Percentiles rank a stretch among this genome's conserved stretches.
These are phyloP conservation scores for Rugonectria rugulosa DNA, from an alignment of 2,329 filamentous ascomycete species.

Conservation along the genomic window DNA sequence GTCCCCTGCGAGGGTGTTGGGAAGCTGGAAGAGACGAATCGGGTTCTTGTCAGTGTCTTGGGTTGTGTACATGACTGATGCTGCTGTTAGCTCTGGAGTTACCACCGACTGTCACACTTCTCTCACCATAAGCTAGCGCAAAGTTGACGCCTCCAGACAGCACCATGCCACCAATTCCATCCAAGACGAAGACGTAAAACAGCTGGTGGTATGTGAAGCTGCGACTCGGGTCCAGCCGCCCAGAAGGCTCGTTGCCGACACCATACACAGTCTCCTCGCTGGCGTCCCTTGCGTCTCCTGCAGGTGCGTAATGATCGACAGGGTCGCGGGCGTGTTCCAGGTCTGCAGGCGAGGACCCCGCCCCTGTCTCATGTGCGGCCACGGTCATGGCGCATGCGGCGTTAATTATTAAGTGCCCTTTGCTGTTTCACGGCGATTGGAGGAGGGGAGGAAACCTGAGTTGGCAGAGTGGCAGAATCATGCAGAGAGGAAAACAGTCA, in stretches of 20 bases:
- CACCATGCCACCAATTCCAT: slow-evolving; percentile 56
- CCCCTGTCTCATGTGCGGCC: slow-evolving; percentile 34
- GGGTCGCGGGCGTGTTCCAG: slow-evolving; percentile 28
- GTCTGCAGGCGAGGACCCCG: slow-evolving; percentile 27
- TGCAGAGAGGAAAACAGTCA: not conserved
- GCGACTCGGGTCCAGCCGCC: slow-evolving; percentile 44
- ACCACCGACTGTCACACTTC: not conserved
- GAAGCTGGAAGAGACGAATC: slow-evolving; percentile 57
- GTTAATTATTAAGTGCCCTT: slow-evolving; percentile 3
- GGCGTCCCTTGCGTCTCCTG: not conserved
- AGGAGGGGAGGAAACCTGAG: not conserved
- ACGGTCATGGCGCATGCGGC: slow-evolving; percentile 14
- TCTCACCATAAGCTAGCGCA: slow-evolving; percentile 58
- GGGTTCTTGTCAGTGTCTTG: slow-evolving; percentile 45
- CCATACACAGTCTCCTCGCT: no score
- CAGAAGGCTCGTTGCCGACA: not conserved
- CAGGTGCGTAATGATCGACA: slow-evolving; percentile 9
- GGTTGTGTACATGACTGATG: slow-evolving; percentile 59
- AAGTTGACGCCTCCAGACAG: slow-evolving; percentile 61
- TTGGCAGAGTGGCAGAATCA: not conserved
- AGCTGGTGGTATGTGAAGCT: slow-evolving; percentile 47
- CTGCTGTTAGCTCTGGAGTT: no score
- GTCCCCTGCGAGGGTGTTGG: slow-evolving; percentile 59
- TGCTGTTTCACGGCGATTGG: slow-evolving; percentile 9
- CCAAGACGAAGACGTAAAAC: slow-evolving; percentile 57